Conservation (phyloP, 2,329 filamentous ascomycete genomes). For the Pseudogymnoascus sp. region DNA sequence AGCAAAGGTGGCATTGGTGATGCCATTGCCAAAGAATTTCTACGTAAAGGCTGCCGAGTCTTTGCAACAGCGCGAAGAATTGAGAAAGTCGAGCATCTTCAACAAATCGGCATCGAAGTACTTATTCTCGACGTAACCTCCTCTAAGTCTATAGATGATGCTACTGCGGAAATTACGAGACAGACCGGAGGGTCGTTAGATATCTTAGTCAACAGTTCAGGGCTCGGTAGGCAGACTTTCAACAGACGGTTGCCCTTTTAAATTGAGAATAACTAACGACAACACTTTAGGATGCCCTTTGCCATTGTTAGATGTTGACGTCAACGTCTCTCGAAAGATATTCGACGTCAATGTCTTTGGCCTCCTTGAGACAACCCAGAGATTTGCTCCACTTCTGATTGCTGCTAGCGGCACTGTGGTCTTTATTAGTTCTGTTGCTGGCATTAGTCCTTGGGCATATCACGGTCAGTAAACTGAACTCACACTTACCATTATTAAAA, state of each 20-base stretch:
- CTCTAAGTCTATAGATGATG: constrained; percentile 28
- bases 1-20: constrained; percentile 33
- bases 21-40: constrained; percentile 33
- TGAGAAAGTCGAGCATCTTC: constrained; percentile 28
- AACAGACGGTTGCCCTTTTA: constrained; percentile 3
- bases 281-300: constrained; percentile 19
- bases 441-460: constrained; percentile 31
- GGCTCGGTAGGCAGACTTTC: constrained; percentile 18
- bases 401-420: constrained; percentile 37
- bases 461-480: constrained; percentile 35
- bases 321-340: constrained; percentile 22
- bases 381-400: constrained; percentile 29
- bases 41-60: constrained; percentile 31
- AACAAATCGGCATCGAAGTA: constrained; percentile 25
- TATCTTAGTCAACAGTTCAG: constrained; percentile 40
- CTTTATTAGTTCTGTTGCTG: constrained; percentile 32
- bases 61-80: constrained; percentile 35
- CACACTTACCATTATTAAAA: constrained; percentile 13
- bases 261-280: constrained; percentile 20
- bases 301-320: constrained; percentile 29
- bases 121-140: constrained; percentile 36
- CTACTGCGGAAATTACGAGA: constrained; percentile 27
- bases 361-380: constrained; percentile 26
- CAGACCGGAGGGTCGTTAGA: constrained; percentile 33
- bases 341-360: constrained; percentile 30